These are phyloP conservation scores for Pyrus communis DNA, from an alignment of 306 rosid species.

Conservation along the genomic window DNA sequence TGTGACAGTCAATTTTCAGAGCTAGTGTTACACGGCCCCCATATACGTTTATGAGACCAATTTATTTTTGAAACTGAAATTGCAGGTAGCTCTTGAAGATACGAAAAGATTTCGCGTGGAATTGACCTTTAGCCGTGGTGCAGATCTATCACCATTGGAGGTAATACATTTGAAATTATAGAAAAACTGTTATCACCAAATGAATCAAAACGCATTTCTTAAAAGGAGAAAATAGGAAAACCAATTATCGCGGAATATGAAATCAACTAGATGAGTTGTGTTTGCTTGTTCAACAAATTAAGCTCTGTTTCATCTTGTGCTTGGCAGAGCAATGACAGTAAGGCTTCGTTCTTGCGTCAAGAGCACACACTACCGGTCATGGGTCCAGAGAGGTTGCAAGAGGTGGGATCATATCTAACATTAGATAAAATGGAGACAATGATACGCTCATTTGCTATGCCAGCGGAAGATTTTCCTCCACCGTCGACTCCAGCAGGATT, in stretches of 20 bases:
- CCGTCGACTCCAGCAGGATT: constrained; percentile 76
- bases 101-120: constrained; percentile 80
- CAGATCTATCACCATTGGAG: constrained; percentile 89
- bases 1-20: not conserved
- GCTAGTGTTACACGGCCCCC: not conserved
- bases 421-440: constrained; percentile 82
- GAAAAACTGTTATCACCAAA: not conserved
- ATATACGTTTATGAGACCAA: not conserved
- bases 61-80: constrained; percentile 20
- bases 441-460: constrained; percentile 98
- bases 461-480: constrained; percentile 97
- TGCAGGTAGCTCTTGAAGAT: constrained; percentile 84
- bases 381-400: constrained; percentile 98
- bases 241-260: not conserved
- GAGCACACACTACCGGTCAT: constrained; percentile 88
- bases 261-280: not conserved
- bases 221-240: not conserved
- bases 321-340: constrained; percentile 60
- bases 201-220: not conserved
- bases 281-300: constrained; percentile 2
- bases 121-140: constrained; percentile 91
- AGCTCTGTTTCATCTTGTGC: constrained; percentile 11
- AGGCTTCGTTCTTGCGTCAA: constrained; percentile 68
- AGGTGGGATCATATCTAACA: constrained; percentile 69
- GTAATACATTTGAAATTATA: constrained; percentile 37